Conservation (phyloP, 345 rosid species). For the Murraya paniculata region DNA sequence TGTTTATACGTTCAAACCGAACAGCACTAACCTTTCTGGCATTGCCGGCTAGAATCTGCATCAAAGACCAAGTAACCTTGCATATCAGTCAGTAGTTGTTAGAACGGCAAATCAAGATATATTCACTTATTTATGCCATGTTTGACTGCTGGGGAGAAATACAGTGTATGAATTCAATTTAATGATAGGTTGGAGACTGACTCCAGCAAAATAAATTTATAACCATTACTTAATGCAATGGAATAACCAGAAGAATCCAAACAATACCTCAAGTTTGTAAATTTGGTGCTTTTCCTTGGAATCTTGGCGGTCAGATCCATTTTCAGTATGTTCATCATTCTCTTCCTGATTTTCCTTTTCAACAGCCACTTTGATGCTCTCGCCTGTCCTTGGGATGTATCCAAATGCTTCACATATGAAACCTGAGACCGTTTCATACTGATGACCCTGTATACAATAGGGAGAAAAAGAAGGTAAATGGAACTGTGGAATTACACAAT, state of each 20-base stretch:
- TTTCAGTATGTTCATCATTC: conserved; percentile 52
- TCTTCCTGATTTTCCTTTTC: conserved; percentile 82
- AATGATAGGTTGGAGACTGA: background rate
- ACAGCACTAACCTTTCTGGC: conserved; percentile 96
- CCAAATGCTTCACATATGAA: conserved; percentile 97
- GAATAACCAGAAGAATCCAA: background rate
- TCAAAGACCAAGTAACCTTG: conserved; percentile 4
- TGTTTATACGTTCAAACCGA: conserved; percentile 68
- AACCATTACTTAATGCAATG: background rate
- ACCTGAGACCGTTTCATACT: conserved; percentile 97
- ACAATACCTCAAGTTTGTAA: conserved; percentile 82
- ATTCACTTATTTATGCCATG: background rate
- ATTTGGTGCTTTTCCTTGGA: conserved; percentile 63
- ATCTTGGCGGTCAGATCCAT: conserved; percentile 64
- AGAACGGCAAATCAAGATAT: conserved; percentile 4
- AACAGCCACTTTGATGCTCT: conserved; percentile 70
- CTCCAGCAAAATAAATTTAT: background rate
- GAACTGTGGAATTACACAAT: conserved; percentile 1
- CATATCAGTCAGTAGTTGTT: conserved; percentile 10
- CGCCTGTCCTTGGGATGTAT: conserved; percentile 95
- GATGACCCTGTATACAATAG: conserved; percentile 66
- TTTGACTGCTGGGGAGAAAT: background rate
- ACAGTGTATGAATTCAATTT: background rate
- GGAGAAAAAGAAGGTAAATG: background rate
- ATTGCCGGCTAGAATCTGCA: conserved; percentile 91